Conservation (phyloP, 192 early-diverging fungal species). For the Podila epicladia region DNA sequence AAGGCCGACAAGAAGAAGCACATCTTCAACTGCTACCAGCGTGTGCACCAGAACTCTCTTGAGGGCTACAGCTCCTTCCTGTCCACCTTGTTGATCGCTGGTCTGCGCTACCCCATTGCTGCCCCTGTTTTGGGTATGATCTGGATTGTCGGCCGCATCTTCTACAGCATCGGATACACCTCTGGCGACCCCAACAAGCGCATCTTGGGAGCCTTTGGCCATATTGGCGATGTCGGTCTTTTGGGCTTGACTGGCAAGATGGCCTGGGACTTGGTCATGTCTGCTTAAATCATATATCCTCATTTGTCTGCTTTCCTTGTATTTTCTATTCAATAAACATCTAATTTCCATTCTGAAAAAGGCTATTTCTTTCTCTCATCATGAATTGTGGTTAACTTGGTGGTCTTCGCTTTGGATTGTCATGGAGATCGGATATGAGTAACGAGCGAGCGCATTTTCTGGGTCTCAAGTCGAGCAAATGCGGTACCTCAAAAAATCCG, state of each 20-base stretch:
- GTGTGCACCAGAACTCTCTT: conserved; percentile 75
- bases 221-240: conserved; percentile 63
- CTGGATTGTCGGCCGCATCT: conserved; percentile 57
- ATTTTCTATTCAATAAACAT: neutral
- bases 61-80: conserved; percentile 68
- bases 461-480: no score
- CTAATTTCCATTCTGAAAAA: no score
- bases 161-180: conserved; percentile 64
- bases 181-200: conserved; percentile 73
- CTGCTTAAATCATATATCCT: conserved; percentile 7
- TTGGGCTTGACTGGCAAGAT: conserved; percentile 54
- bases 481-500: no score
- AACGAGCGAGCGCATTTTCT: no score
- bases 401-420: no score
- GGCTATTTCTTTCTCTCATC: no score
- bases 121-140: conserved; percentile 62
- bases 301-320: neutral
- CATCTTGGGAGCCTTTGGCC: conserved; percentile 52
- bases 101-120: conserved; percentile 63
- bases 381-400: no score
- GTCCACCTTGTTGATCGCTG: conserved; percentile 54
- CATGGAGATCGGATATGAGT: no score
- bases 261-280: conserved; percentile 50
- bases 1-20: conserved; percentile 70
- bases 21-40: conserved; percentile 79